Evolutionary conservation across 2,329 filamentous ascomycete species (phyloP).

Genomic region (Penicillium decumbens): DNA sequence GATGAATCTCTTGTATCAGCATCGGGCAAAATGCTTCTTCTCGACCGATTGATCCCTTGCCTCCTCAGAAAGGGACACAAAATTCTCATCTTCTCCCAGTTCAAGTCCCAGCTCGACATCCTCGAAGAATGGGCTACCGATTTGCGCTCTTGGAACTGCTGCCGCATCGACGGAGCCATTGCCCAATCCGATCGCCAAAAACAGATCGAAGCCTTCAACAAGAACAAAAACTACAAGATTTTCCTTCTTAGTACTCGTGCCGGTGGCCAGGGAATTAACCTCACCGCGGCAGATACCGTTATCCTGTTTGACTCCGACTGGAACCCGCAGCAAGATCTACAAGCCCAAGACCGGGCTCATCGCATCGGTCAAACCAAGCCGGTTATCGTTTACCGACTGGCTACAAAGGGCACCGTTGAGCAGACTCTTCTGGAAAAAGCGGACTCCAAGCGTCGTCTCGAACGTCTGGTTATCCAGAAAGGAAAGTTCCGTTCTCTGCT

Average conservation of each 20-base stretch:
- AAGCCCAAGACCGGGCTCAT: conserved; percentile 92
- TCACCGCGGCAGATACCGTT: conserved; percentile 85
- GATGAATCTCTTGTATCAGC: conserved; percentile 81
- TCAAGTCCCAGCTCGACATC: conserved; percentile 89
- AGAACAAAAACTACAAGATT: conserved; percentile 60
- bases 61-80: conserved; percentile 76
- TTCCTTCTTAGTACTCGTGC: conserved; percentile 88
- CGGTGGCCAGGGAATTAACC: conserved; percentile 91
- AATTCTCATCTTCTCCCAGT: conserved; percentile 93
- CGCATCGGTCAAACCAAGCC: conserved; percentile 89
- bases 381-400: conserved; percentile 88
- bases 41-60: conserved; percentile 76
- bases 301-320: conserved; percentile 87
- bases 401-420: conserved; percentile 89
- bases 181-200: conserved; percentile 65
- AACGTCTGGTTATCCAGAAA: conserved; percentile 94
- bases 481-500: conserved; percentile 70
- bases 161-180: conserved; percentile 86
- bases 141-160: conserved; percentile 74
- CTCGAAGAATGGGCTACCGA: conserved; percentile 76
- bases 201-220: conserved; percentile 71
- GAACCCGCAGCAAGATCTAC: conserved; percentile 95
- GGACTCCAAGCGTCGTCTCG: conserved; percentile 83
- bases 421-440: conserved; percentile 80
- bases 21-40: conserved; percentile 91